Base-by-base conservation (phyloP, 805 yeast species). In the Nakazawaea ishiwadae region DNA sequence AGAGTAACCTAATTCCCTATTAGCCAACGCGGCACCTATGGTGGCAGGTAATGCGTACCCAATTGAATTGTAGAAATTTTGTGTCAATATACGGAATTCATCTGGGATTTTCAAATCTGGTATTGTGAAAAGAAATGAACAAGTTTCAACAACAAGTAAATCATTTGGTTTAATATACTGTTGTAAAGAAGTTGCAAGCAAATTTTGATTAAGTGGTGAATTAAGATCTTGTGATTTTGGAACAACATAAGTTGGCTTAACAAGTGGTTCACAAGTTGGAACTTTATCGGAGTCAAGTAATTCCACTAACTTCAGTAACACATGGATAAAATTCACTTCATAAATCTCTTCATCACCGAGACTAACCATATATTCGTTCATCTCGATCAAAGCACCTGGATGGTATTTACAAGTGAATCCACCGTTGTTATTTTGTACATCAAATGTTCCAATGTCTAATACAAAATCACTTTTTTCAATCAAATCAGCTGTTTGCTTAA, bases 41-140 rank as follows among this genome's bases (percentile, higher is more conserved):
- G 76, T 65, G 3, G 76, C 75, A 1, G 79, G 79, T 31, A 73
- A 52, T 0, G 78, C 75, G 45, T 69, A 71, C 1, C 79, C 79
- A 44, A 74, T 74, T 1, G 77, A 69, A 1, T 71, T 76, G 58
- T 71, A 73, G 44, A 66, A 63, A 38, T 55, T 55, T 45, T 69
- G 73, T 18, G 68, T 49, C 6, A 70, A 48, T 18, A 65, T 51
- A 10, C 55, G 51, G 6, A 64, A 65, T 9, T 68, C 65, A 11
- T 48, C 47, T 4, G 68, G 63, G 27, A 71, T 52, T 32, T 55
- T 55, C 21, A 73, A 44, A 40, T 65, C 71, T 5, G 68, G 60
- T 9, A 64, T 48, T 0, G 65, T 71, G 51, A 72, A 71, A n/a
- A 64, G 46, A 44, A 73, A 72, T 5, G 76, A 66, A 46, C 75